phyloP scores from a whole-genome alignment of 139 green algal species.

The Tetradesmus lagerheimii region DNA sequence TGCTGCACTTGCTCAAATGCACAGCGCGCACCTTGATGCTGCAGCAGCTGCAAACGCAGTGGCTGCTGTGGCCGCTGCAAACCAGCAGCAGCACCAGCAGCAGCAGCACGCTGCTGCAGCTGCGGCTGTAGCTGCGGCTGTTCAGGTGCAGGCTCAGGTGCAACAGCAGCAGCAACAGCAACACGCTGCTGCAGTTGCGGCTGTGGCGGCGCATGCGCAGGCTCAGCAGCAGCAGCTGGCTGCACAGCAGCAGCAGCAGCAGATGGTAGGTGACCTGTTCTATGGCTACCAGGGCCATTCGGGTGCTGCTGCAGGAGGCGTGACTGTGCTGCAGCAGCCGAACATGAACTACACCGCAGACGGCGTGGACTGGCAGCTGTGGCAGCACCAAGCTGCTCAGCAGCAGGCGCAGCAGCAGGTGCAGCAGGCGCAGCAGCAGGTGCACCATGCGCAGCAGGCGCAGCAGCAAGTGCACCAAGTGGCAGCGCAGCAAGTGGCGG shows the following conservation, averaged over 20 bases:
- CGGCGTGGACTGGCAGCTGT: constrained; percentile 23
- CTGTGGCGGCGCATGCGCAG: not conserved
- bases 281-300: constrained; percentile 24
- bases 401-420: not conserved
- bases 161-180: constrained; percentile 22
- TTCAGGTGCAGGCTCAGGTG: not conserved
- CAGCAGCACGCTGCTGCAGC: not conserved
- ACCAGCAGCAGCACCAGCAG: constrained; percentile 5
- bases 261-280: constrained; percentile 18
- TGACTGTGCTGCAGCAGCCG: not conserved
- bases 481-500: not conserved
- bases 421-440: constrained; percentile 22
- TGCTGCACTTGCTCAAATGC: constrained; percentile 24
- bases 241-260: constrained; percentile 19
- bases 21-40: not conserved
- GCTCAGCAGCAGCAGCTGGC: constrained; percentile 8
- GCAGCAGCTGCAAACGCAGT: not conserved
- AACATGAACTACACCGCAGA: not conserved
- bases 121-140: not conserved
- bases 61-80: constrained; percentile 5
- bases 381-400: constrained; percentile 22
- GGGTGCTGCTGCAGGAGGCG: not conserved
- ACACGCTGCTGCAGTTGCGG: constrained; percentile 5
- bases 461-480: not conserved
- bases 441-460: not conserved